Evolutionary conservation across 2,329 filamentous ascomycete species (phyloP).

Genomic region (Diaporthe ilicicola): DNA sequence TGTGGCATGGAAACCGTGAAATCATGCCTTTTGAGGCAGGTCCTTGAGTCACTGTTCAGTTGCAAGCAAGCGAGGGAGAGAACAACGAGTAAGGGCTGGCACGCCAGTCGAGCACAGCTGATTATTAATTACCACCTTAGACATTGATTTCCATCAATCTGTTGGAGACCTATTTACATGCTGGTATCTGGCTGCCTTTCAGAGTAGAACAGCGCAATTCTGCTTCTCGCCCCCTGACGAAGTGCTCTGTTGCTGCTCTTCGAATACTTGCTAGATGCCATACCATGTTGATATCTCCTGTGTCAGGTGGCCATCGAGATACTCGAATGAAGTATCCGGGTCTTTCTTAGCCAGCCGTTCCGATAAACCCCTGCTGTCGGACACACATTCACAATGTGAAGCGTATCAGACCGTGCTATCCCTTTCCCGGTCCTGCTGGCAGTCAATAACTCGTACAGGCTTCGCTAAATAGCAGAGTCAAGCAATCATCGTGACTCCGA

Average conservation of each 20-base stretch:
- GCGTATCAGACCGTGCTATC: background rate
- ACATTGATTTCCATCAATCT: constrained; percentile 25
- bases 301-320: constrained; percentile 13
- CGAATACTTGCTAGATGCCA: constrained; percentile 24
- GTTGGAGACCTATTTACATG: constrained; percentile 28
- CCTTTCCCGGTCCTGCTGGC: background rate
- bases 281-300: constrained; percentile 15
- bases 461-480: constrained; percentile 25
- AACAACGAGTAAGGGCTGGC: background rate
- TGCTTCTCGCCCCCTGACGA: background rate
- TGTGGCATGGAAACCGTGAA: background rate
- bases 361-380: constrained; percentile 8
- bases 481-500: constrained; percentile 24
- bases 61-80: background rate
- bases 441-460: constrained; percentile 5
- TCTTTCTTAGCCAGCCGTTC: constrained; percentile 3
- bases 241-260: constrained; percentile 21
- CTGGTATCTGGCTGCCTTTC: constrained; percentile 25
- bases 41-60: background rate
- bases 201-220: constrained; percentile 1
- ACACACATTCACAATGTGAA: constrained; percentile 5
- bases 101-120: background rate
- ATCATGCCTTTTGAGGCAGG: no score
- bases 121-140: constrained; percentile 31
- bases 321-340: background rate